A percentile compares a stretch with the other conserved stretches of the same genome.
These are phyloP conservation scores for Conringia planisiliqua DNA, from an alignment of 345 rosid genomes.

Conservation along the genomic window DNA sequence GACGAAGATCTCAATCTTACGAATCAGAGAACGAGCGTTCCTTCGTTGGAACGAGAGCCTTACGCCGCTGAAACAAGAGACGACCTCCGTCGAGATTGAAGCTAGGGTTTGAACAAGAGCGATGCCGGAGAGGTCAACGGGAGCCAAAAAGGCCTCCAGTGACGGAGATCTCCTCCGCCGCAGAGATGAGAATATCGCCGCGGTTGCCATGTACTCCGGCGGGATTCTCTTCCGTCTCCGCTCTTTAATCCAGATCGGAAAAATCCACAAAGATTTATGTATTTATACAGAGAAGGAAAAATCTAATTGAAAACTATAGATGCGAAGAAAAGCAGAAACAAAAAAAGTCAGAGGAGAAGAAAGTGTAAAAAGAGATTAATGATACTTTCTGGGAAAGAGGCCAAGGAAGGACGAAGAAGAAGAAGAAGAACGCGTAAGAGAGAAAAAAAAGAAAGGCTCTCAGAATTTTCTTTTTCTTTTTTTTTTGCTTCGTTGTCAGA, in stretches of 20 bases:
- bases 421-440: conserved; percentile 23
- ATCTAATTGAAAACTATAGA: background rate
- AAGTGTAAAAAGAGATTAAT: conserved; percentile 11
- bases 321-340: background rate
- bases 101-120: conserved; percentile 66
- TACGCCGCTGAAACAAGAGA: conserved; percentile 45
- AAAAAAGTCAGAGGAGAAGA: conserved; percentile 20
- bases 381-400: conserved; percentile 29
- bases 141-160: conserved; percentile 73
- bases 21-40: conserved; percentile 73
- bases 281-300: conserved; percentile 3
- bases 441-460: background rate
- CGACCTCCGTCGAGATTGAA: conserved; percentile 56
- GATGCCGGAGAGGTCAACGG: conserved; percentile 72
- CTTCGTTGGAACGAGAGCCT: conserved; percentile 56
- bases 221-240: background rate
- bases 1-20: conserved; percentile 64
- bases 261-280: background rate
- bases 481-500: conserved; percentile 19
- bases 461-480: conserved; percentile 9
- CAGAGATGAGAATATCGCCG: conserved; percentile 79
- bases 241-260: background rate
- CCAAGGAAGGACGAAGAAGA: background rate
- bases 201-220: conserved; percentile 58
- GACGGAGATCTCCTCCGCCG: conserved; percentile 78